A percentile compares a stretch with the other conserved stretches of the same genome.
phyloP scores from a whole-genome alignment of 2,329 filamentous ascomycete species.

The Exserohilum turcica region DNA sequence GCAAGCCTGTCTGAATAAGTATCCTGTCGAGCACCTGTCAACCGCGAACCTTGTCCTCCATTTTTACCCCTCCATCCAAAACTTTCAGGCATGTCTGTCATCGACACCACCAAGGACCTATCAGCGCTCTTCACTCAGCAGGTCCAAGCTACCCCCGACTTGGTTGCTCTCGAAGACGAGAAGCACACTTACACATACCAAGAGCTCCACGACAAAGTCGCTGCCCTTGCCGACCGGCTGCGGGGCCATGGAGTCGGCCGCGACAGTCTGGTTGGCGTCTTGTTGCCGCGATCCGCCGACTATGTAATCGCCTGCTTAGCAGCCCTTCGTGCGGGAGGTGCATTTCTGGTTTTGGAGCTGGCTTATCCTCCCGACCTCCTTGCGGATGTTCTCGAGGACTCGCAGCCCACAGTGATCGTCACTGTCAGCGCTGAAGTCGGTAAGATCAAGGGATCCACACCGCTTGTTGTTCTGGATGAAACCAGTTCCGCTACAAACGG shows the following conservation, averaged over 20 bases:
- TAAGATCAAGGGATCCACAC: slow-evolving; percentile 67
- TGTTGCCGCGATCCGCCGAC: slow-evolving; percentile 75
- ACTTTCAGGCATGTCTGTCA: slow-evolving; percentile 60
- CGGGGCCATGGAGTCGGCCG: slow-evolving; percentile 71
- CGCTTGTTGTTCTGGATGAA: slow-evolving; percentile 69
- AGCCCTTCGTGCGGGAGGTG: slow-evolving; percentile 76
- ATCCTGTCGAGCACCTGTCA: slow-evolving; percentile 24
- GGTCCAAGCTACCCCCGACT: slow-evolving; percentile 69
- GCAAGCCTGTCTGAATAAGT: slow-evolving; percentile 22
- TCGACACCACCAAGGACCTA: slow-evolving; percentile 74
- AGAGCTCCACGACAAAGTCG: slow-evolving; percentile 71
- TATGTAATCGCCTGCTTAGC: slow-evolving; percentile 81
- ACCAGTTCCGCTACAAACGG: slow-evolving; percentile 26
- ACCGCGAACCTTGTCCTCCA: slow-evolving; percentile 2
- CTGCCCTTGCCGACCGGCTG: slow-evolving; percentile 67
- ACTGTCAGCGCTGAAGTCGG: slow-evolving; percentile 68
- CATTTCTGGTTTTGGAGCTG: slow-evolving; percentile 79
- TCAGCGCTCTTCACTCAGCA: slow-evolving; percentile 73
- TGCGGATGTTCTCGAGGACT: slow-evolving; percentile 77
- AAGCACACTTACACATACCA: slow-evolving; percentile 70
- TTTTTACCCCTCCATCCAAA: slow-evolving; percentile 12
- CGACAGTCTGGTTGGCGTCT: slow-evolving; percentile 74
- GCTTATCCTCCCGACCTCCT: slow-evolving; percentile 77
- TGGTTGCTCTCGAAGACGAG: slow-evolving; percentile 74
- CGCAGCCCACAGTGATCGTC: slow-evolving; percentile 71